phyloP scores from a whole-genome alignment of 2,329 filamentous ascomycete species.

The Ceratocystis ficicola region DNA sequence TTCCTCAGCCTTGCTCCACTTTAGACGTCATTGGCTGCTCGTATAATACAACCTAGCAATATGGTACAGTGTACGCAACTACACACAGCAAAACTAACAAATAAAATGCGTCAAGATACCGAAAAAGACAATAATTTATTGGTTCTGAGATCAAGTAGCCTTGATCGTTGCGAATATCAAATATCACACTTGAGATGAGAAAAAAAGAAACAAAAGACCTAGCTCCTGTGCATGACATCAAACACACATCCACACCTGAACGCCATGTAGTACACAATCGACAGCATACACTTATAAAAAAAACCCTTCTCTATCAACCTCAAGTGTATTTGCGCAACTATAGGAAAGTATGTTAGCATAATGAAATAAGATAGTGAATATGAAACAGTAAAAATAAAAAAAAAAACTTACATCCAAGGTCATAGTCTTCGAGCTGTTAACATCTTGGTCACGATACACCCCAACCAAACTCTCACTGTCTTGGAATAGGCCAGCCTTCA shows the following conservation, averaged over 20 bases:
- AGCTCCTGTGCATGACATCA: constrained; percentile 2
- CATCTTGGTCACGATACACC: constrained; percentile 86
- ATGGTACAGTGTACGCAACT: background rate
- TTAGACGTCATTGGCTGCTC: constrained; percentile 10
- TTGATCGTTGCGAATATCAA: background rate
- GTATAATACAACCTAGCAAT: background rate
- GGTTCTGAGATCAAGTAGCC: background rate
- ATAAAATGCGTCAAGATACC: background rate
- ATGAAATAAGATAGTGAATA: background rate
- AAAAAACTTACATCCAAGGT: constrained; percentile 76
- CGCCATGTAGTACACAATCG: background rate
- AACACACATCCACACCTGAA: background rate
- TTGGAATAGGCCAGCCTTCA: constrained; percentile 93
- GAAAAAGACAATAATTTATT: background rate
- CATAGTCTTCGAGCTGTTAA: constrained; percentile 81
- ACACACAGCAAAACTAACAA: background rate
- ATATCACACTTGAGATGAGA: background rate
- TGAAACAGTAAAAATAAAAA: background rate
- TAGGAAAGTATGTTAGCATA: constrained; percentile 13
- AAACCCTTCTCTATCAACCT: background rate
- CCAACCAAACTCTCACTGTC: constrained; percentile 92
- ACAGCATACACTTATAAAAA: background rate
- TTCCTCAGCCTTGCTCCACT: constrained; percentile 13
- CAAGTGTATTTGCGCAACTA: constrained; percentile 22
- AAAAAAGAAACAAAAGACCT: constrained; percentile 10